phyloP scores from a whole-genome alignment of 2,329 filamentous ascomycete species.

The Pseudogymnoascus sp. region DNA sequence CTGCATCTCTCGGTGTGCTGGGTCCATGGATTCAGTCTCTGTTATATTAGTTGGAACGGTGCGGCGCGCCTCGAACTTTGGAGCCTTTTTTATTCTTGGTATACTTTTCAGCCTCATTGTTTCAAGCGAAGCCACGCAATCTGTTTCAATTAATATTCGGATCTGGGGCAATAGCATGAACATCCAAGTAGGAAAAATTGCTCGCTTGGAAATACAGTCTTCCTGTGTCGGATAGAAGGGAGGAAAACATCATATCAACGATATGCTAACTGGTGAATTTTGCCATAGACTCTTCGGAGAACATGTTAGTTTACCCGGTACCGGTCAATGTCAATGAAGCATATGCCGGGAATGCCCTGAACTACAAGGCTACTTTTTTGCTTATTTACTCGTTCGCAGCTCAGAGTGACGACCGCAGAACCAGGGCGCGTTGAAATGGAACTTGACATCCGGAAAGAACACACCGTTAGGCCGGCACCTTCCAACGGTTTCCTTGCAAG shows the following conservation, averaged over 20 bases:
- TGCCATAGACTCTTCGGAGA: slow-evolving; percentile 27
- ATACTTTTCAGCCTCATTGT: slow-evolving; percentile 7
- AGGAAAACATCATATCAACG: not conserved
- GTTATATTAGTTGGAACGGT: not conserved
- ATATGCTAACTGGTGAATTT: slow-evolving; percentile 3
- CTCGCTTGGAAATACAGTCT: not conserved
- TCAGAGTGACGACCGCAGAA: slow-evolving; percentile 56
- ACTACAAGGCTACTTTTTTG: not conserved
- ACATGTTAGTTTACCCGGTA: slow-evolving; percentile 21
- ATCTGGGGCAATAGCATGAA: not conserved
- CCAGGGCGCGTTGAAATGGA: slow-evolving; percentile 68
- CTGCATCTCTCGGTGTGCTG: not conserved
- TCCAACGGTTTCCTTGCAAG: not conserved
- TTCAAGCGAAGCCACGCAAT: not conserved
- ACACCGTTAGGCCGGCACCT: slow-evolving; percentile 51
- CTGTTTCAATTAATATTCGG: not conserved
- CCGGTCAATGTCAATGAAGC: not conserved
- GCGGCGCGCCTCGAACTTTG: not conserved
- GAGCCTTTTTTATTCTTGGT: not conserved
- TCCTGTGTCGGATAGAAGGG: not conserved
- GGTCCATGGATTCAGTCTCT: not conserved
- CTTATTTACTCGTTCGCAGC: slow-evolving; percentile 35
- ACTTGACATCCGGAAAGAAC: slow-evolving; percentile 63
- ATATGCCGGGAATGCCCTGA: not conserved
- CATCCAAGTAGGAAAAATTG: not conserved